Percentiles rank a stretch among this genome's conserved stretches.
phyloP scores from a whole-genome alignment of 177 flowering plant genomes.

The Vitis hybrid region DNA sequence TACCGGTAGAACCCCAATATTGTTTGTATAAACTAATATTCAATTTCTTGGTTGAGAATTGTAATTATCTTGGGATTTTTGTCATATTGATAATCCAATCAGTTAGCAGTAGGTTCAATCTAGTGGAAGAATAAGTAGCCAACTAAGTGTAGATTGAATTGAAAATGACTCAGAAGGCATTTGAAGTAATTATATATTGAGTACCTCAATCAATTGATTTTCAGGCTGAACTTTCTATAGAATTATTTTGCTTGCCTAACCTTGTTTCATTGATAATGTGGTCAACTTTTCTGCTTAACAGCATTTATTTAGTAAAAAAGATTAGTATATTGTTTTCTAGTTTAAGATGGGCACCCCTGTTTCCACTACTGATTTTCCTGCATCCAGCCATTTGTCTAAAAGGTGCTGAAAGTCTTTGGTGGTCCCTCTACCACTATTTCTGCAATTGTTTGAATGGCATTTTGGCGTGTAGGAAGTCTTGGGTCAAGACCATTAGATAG shows the following conservation, averaged over 20 bases:
- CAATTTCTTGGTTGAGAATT: background rate
- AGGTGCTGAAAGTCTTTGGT: background rate
- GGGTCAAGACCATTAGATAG: background rate
- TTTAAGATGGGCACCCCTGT: conserved; percentile 4
- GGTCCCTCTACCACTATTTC: conserved; percentile 14
- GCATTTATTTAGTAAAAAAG: background rate
- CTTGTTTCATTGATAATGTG: background rate
- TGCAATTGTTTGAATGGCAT: background rate
- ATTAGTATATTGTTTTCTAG: background rate
- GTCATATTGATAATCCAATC: background rate
- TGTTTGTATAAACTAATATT: background rate
- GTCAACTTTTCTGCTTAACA: conserved; percentile 4
- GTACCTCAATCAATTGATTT: background rate
- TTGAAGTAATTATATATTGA: background rate
- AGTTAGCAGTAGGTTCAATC: background rate
- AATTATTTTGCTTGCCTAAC: background rate
- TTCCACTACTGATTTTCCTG: conserved; percentile 7
- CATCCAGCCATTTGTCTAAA: background rate
- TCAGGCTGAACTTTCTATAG: background rate
- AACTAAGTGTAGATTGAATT: background rate
- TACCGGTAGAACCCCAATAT: too few relatives aligned
- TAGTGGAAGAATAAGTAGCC: background rate
- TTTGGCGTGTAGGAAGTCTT: background rate
- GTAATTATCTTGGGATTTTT: background rate
- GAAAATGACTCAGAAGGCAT: conserved; percentile 13